These are phyloP conservation scores for Russula griseocarnosa DNA, from an alignment of 768 basidiomycete species.

Conservation along the genomic window DNA sequence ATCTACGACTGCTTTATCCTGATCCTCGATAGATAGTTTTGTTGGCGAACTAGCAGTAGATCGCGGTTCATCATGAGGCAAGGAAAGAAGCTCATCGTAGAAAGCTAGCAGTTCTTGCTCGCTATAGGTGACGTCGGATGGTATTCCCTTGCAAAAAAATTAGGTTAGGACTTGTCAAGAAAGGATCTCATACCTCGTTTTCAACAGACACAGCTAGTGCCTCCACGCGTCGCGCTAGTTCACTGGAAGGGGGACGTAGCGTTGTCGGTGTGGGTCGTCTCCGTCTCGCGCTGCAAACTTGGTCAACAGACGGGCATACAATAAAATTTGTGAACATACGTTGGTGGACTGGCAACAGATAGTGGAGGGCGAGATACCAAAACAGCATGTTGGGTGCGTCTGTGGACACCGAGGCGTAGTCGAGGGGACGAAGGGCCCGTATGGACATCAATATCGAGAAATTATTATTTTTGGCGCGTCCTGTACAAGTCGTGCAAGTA, in stretches of 20 bases:
- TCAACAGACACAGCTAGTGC: slow-evolving; percentile 12
- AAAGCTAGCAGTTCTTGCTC: slow-evolving; percentile 40
- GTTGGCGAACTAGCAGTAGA: slow-evolving; percentile 18
- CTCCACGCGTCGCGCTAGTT: slow-evolving; percentile 24
- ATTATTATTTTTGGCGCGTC: not conserved
- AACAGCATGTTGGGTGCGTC: slow-evolving; percentile 5
- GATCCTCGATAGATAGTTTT: slow-evolving; percentile 2
- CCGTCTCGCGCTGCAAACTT: not conserved
- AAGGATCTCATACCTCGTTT: slow-evolving; percentile 1
- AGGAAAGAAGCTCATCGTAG: slow-evolving; percentile 41
- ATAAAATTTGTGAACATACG: not conserved
- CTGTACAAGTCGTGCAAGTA: not conserved
- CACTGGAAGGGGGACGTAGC: not conserved
- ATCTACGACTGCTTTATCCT: slow-evolving; percentile 33
- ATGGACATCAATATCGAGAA: not conserved
- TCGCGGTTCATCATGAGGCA: slow-evolving; percentile 24
- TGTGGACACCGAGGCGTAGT: not conserved
- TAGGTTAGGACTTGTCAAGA: not conserved
- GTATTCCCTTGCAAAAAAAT: not conserved
- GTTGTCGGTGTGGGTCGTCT: not conserved
- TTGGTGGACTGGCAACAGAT: not conserved
- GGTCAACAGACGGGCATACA: not conserved
- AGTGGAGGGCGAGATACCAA: slow-evolving; percentile 1
- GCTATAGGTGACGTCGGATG: slow-evolving; percentile 28
- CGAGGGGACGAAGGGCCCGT: not conserved